phyloP scores from a whole-genome alignment of 1,284 basidiomycete genomes.

The Naganishia cerealis region DNA sequence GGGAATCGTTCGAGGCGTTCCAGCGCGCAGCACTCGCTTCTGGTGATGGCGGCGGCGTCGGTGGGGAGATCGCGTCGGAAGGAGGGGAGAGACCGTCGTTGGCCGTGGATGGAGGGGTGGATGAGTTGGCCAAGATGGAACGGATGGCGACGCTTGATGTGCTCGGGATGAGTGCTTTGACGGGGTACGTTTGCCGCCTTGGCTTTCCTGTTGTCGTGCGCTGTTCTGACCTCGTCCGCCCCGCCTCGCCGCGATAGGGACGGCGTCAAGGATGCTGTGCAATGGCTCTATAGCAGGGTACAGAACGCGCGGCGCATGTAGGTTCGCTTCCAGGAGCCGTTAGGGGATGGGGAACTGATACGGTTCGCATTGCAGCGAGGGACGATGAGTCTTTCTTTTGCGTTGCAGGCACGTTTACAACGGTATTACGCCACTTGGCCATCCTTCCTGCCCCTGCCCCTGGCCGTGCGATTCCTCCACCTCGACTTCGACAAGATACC shows the following conservation, averaged over 20 bases:
- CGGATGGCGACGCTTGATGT: slow-evolving; percentile 79
- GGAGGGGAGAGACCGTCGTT: slow-evolving; percentile 36
- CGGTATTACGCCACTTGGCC: background rate
- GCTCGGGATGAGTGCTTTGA: slow-evolving; percentile 80
- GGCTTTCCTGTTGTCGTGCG: slow-evolving; percentile 3
- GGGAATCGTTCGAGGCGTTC: slow-evolving; percentile 87
- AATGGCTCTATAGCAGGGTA: slow-evolving; percentile 89
- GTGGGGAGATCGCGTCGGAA: slow-evolving; percentile 8
- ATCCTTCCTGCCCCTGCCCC: slow-evolving; percentile 2
- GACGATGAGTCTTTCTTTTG: background rate
- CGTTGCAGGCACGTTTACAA: background rate
- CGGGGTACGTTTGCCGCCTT: slow-evolving; percentile 67
- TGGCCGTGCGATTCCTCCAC: slow-evolving; percentile 3
- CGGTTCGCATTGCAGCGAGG: background rate
- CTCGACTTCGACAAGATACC: slow-evolving; percentile 26
- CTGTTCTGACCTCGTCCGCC: background rate
- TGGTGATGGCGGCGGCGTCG: slow-evolving; percentile 29
- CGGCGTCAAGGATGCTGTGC: slow-evolving; percentile 81
- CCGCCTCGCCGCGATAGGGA: slow-evolving; percentile 63
- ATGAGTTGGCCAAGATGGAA: slow-evolving; percentile 52
- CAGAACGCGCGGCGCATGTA: slow-evolving; percentile 74
- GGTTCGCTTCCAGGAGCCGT: slow-evolving; percentile 37
- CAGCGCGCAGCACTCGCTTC: slow-evolving; percentile 39
- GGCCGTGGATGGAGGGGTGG: slow-evolving; percentile 18
- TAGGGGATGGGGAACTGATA: background rate